Evolutionary conservation across 2,329 filamentous ascomycete genomes (phyloP), one percentile per base, ranked within the genome.

Genomic region (Paramyrothecium roridum): DNA sequence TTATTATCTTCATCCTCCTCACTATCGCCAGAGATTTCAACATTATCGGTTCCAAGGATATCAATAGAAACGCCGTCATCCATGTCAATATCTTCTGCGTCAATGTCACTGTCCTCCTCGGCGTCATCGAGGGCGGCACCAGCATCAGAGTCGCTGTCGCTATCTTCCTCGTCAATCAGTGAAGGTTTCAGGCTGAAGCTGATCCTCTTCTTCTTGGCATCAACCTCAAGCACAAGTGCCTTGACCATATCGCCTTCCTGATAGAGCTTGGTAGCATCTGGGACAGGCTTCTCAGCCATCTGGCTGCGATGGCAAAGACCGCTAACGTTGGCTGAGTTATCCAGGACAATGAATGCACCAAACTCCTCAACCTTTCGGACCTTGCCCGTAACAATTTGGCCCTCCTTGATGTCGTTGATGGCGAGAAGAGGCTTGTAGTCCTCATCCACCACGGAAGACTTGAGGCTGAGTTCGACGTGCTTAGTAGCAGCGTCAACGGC

Each of bases 301-400:
- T 99, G 88, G 60, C 87, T 93, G 59, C 90, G 85, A 71, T 99
- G 95, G 70, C 93, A 98, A 11, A 99, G 81, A 58, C 95, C 95
- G 63, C 93, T 96, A 59, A 99, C 85, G 63, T 96, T 96, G 54
- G 84, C 81, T 4, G 93, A 96, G 57, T 89, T 86, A 70, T 97
- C 91, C 20, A 99, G 79, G 47, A 96, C 84, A 63, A 99, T 89
- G 70, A 99, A 99, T 6, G 93, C 93, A 61, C 95, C 95, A 69
- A 93, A 99, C 33, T 96, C 90, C 67, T 96, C 91, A 2, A 98
- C 92, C 73, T 96, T 96, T 64, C 93, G 88, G 54, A 99, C 85
- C 68, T 91, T 96, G 50, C 93, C 95, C 13, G 90, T 96, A 34
- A 99, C 82, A 33, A 92, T 77, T 71, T 96, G 90, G 8, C 92